Evolutionary conservation across 2,329 filamentous ascomycete genomes (phyloP), one percentile per base, ranked within the genome.

Genomic region (Dendrostoma leiphaemia): DNA sequence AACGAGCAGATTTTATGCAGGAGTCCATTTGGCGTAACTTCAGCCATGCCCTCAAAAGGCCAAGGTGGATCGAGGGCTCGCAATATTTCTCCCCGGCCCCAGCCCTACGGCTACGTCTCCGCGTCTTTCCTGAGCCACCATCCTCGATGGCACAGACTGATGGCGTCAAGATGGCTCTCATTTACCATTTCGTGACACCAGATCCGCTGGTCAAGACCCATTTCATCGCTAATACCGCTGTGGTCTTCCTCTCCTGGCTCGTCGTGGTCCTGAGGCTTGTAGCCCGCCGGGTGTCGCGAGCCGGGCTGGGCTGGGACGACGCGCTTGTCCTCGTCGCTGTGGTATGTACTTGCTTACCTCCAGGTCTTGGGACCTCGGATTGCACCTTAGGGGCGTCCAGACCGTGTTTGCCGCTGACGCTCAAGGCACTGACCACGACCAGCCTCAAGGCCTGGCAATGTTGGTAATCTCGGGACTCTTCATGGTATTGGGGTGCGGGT

Each of bases 261-360:
- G 59, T 61, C 24, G 62, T 70, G 29, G 61, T 37, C 4, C 55
- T 66, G 8, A 61, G 67, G 21, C 45, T 69, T 2, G 32, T 61
- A 12, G 53, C 64, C 12, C 66, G 67, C 9, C 58, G 64, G 35
- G 35, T 59, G 21, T 61, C 63, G 6, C 61, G 62, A 9, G 60
- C 61, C 15, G 60, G 60, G n/a, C 57, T 71, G n/a, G 65, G 68
- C 43, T 65, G 61, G 61, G 71, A 74, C 61, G 71, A 74, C 57
- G 67, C 64, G 52, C 61, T 73, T 32, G 48, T 48, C 13, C 10
- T 48, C 17, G 17, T 48, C 4, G 21, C 49, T 23, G 8, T 52
- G 24, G 38, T 41, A 24, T n/a, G 38, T 38, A 12, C 38, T 24
- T n/a, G n/a, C n/a, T n/a, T n/a, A n/a, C n/a, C n/a, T n/a, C n/a